Evolutionary conservation across 202 grass and related monocot genomes (phyloP).

Genomic region (Setaria viridis): DNA sequence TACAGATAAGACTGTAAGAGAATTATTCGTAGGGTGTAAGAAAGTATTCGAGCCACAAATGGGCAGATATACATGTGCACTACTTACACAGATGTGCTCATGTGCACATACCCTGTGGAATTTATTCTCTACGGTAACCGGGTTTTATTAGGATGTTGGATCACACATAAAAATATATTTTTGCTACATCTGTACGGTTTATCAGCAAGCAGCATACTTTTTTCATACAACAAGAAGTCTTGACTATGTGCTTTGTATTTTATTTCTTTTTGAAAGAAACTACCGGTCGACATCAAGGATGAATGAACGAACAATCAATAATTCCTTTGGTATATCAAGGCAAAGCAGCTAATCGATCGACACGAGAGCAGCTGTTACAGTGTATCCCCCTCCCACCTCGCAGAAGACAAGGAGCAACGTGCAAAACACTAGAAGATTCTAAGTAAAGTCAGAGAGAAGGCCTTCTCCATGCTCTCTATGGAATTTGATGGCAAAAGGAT

Average conservation of each 20-base stretch:
- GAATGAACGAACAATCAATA: background rate
- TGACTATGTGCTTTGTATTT: background rate
- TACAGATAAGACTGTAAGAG: background rate
- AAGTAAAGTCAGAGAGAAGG: conserved; percentile 2
- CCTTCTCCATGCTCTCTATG: background rate
- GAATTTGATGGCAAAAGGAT: conserved; percentile 29
- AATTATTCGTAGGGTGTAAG: background rate
- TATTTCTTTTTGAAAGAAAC: background rate
- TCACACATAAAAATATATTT: background rate
- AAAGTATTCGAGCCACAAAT: conserved; percentile 5
- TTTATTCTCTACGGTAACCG: conserved; percentile 36
- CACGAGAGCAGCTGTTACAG: background rate
- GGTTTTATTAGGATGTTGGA: conserved; percentile 8
- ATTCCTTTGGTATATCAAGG: background rate
- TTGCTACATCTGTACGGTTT: background rate
- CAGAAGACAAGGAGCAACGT: background rate
- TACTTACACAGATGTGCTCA: conserved; percentile 28
- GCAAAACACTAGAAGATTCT: conserved; percentile 4
- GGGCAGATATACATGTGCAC: background rate
- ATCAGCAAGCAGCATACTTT: background rate
- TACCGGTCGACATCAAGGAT: background rate
- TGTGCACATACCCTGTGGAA: conserved; percentile 30
- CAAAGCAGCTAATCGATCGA: background rate
- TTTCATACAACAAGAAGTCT: background rate
- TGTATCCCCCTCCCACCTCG: too few relatives aligned